A percentile compares a stretch with the other conserved stretches of the same genome.
Evolutionary conservation across 1,284 basidiomycete genomes (phyloP).

Genomic region (Coniferiporia weirii): DNA sequence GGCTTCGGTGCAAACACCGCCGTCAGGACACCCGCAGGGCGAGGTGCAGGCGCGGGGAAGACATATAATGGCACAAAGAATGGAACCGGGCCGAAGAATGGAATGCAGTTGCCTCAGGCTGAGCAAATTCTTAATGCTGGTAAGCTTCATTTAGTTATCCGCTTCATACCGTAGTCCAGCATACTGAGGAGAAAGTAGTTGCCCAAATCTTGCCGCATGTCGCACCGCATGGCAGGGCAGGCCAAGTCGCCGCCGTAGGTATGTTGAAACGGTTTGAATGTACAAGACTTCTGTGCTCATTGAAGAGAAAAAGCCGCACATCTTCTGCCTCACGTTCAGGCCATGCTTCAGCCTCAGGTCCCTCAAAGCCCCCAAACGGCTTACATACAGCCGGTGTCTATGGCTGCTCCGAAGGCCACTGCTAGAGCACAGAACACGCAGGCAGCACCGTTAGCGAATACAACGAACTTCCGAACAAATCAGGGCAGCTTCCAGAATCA

Average conservation of each 20-base stretch:
- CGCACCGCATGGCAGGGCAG: background rate
- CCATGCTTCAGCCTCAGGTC: background rate
- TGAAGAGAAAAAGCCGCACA: background rate
- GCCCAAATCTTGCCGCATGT: constrained; percentile 2
- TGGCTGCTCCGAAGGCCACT: background rate
- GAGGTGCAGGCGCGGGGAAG: background rate
- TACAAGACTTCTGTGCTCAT: background rate
- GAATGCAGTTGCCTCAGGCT: background rate
- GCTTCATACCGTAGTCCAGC: background rate
- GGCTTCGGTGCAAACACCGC: background rate
- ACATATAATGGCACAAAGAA: background rate
- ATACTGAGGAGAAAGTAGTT: background rate
- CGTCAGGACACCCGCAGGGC: background rate
- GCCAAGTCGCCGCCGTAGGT: constrained; percentile 1
- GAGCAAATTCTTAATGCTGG: constrained; percentile 4
- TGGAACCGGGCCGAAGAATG: background rate
- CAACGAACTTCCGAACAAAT: background rate
- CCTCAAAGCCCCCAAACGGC: background rate
- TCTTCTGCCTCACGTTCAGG: constrained; percentile 3
- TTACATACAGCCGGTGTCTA: background rate
- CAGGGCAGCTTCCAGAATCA: background rate
- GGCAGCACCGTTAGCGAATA: background rate
- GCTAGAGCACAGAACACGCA: background rate
- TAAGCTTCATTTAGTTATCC: background rate
- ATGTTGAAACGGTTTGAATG: background rate